These are phyloP conservation scores for Microbotryomycetes sp. DNA, from an alignment of 1,284 basidiomycete genomes.

Conservation along the genomic window DNA sequence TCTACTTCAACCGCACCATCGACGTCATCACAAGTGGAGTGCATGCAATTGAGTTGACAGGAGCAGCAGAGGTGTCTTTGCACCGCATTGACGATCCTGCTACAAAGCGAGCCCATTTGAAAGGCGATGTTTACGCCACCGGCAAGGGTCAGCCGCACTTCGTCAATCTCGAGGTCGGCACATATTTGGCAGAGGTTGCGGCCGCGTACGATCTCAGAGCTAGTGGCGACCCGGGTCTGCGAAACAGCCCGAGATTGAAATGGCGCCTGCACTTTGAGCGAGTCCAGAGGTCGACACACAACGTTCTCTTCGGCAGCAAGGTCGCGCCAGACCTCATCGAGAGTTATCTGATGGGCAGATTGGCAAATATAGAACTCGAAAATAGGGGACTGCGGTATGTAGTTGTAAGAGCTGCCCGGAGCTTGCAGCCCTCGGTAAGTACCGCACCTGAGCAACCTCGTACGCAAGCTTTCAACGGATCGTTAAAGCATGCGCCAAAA, in stretches of 20 bases:
- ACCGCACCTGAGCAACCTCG: too few species aligned
- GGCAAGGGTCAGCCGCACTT: conserved; percentile 43
- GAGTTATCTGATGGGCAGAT: conserved; percentile 6
- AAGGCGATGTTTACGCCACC: conserved; percentile 57
- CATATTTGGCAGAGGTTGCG: not conserved
- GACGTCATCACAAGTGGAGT: conserved; percentile 51
- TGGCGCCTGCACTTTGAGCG: not conserved
- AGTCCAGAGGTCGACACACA: not conserved
- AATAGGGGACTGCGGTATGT: too few species aligned
- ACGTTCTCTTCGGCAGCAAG: too few species aligned
- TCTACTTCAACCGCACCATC: conserved; percentile 57
- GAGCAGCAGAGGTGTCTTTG: conserved; percentile 57
- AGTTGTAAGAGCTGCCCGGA: too few species aligned
- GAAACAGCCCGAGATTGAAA: not conserved
- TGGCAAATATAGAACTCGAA: too few species aligned
- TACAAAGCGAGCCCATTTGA: conserved; percentile 56
- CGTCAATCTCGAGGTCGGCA: not conserved
- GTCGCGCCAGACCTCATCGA: not conserved
- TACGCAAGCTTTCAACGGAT: too few species aligned
- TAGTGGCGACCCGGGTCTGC: not conserved
- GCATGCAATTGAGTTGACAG: conserved; percentile 41
- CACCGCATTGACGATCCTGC: conserved; percentile 51
- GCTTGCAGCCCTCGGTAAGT: too few species aligned
- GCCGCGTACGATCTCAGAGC: not conserved
- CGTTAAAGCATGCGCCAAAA: too few species aligned